These are phyloP conservation scores for Parietaria judaica DNA, from an alignment of 306 rosid genomes.

Conservation along the genomic window DNA sequence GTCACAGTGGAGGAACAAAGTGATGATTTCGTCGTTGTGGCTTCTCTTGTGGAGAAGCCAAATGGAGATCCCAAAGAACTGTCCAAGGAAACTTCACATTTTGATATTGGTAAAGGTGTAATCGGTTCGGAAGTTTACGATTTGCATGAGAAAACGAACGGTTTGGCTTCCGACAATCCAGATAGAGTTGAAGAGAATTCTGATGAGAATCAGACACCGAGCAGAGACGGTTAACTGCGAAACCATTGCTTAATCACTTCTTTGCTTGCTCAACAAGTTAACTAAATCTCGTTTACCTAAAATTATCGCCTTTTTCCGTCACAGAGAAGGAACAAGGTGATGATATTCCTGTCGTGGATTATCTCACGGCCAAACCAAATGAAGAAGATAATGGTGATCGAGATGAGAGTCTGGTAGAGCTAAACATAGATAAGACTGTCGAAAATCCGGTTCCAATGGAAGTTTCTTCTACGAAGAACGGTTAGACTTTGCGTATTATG, in stretches of 20 bases:
- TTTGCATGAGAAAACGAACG: constrained; percentile 17
- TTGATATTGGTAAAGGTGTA: constrained; percentile 19
- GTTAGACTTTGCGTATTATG: constrained; percentile 20
- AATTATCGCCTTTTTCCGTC: constrained; percentile 12
- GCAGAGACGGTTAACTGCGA: constrained; percentile 17
- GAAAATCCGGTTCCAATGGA: constrained; percentile 26
- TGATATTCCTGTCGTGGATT: constrained; percentile 19
- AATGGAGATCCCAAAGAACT: no score
- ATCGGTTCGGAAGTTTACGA: constrained; percentile 22
- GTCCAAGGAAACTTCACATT: constrained; percentile 18
- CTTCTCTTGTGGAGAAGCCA: no score
- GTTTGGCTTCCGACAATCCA: constrained; percentile 19
- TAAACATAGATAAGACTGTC: constrained; percentile 18
- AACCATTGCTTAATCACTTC: not conserved
- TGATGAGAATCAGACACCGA: constrained; percentile 10
- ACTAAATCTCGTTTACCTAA: not conserved
- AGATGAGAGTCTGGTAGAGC: constrained; percentile 20
- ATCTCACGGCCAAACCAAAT: constrained; percentile 14
- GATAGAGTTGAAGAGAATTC: constrained; percentile 5
- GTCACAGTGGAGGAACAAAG: no score
- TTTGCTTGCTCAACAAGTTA: not conserved
- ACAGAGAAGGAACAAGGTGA: constrained; percentile 31
- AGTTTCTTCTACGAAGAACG: constrained; percentile 34
- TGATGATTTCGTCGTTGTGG: no score
- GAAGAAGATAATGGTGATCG: constrained; percentile 19